Evolutionary conservation across 331 rosid genomes (phyloP).

Genomic region (Malus hybrid): DNA sequence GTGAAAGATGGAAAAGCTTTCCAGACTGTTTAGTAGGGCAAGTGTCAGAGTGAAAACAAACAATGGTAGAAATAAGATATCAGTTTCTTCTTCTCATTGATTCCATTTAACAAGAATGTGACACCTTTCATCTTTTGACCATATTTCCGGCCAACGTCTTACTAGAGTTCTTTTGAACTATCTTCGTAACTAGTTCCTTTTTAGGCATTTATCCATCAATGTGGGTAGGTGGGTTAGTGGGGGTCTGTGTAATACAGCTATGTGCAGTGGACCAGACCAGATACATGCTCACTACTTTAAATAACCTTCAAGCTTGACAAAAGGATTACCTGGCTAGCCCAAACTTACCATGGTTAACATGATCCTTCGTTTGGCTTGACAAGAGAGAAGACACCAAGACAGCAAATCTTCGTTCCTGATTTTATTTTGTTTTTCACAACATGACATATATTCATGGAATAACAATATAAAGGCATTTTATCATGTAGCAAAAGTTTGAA

Average conservation of each 20-base stretch:
- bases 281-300: neutral
- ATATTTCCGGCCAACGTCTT: neutral
- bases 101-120: neutral
- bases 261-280: neutral
- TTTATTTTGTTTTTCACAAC: neutral
- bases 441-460: neutral
- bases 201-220: neutral
- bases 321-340: neutral
- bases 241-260: neutral
- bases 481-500: neutral
- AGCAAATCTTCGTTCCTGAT: conserved; percentile 86
- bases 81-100: neutral
- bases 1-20: neutral
- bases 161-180: neutral
- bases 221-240: neutral
- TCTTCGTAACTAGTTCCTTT: neutral
- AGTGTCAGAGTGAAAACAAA: neutral
- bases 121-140: neutral
- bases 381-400: conserved; percentile 80
- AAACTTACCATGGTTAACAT: conserved; percentile 65
- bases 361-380: conserved; percentile 96
- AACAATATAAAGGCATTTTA: neutral
- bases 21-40: neutral
- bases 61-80: neutral
- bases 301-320: neutral